Conservation (phyloP, 23 red algal genomes). For the Agarophyton chilense region DNA sequence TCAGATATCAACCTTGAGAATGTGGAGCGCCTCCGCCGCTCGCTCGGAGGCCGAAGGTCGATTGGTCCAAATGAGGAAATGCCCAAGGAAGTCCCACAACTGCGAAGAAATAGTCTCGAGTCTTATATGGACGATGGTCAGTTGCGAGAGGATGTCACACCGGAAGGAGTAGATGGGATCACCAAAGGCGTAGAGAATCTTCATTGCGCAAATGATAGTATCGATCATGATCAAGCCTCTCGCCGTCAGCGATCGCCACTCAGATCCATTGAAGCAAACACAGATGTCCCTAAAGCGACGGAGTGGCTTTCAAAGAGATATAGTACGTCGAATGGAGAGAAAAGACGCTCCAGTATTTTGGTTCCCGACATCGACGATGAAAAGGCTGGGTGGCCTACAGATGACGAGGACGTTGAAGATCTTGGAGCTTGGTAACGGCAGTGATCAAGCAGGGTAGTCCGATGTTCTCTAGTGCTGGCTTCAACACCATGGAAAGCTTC, state of each 20-base stretch:
- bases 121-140: constrained; percentile 14
- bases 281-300: neutral
- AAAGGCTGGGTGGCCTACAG: constrained; percentile 21
- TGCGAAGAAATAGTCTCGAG: constrained; percentile 19
- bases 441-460: neutral
- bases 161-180: neutral
- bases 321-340: neutral
- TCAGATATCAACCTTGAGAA: constrained; percentile 37
- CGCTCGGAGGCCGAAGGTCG: constrained; percentile 22
- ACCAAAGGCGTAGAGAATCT: neutral
- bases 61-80: constrained; percentile 37
- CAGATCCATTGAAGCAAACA: constrained; percentile 17
- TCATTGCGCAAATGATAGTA: neutral
- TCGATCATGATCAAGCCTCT: neutral
- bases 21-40: constrained; percentile 30
- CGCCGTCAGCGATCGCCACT: constrained; percentile 4
- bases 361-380: constrained; percentile 37
- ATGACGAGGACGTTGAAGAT: constrained; percentile 53
- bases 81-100: constrained; percentile 10
- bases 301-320: constrained; percentile 6
- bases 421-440: constrained; percentile 32
- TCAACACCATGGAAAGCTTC: neutral
- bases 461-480: neutral
- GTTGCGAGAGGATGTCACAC: neutral
- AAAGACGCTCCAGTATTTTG: constrained; percentile 1